Evolutionary conservation across 805 yeast species (phyloP).

Genomic region (Wickerhamiella azyma): DNA sequence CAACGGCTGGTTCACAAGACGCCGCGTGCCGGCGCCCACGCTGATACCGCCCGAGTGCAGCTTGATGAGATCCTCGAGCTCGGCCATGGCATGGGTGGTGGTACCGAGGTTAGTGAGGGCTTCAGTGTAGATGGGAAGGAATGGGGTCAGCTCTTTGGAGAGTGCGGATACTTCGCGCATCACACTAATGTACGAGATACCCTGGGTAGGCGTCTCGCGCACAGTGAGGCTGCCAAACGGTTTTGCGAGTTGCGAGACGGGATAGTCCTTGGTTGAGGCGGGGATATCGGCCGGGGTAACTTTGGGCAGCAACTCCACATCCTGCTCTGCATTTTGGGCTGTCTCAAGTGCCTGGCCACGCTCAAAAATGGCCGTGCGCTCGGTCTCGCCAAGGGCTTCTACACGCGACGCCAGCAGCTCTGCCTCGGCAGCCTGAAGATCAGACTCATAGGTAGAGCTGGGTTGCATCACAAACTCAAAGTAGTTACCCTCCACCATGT

Average conservation of each 20-base stretch:
- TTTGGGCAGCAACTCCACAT: constrained; percentile 68
- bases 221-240: constrained; percentile 16
- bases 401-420: constrained; percentile 35
- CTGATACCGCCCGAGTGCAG: constrained; percentile 73
- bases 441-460: constrained; percentile 37
- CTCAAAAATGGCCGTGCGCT: constrained; percentile 41
- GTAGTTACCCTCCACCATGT: constrained; percentile 39
- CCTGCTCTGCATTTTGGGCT: constrained; percentile 56
- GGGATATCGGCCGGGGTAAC: constrained; percentile 63
- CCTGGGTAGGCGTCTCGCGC: constrained; percentile 31
- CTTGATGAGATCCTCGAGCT: constrained; percentile 73
- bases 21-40: constrained; percentile 28
- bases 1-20: constrained; percentile 11
- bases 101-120: constrained; percentile 88
- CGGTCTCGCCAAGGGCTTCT: constrained; percentile 36
- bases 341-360: constrained; percentile 48
- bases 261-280: constrained; percentile 32
- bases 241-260: constrained; percentile 15
- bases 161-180: constrained; percentile 43
- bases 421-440: constrained; percentile 43
- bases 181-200: constrained; percentile 65
- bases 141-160: constrained; percentile 51
- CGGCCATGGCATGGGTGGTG: constrained; percentile 48
- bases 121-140: constrained; percentile 61
- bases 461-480: constrained; percentile 75